Base-by-base conservation (phyloP, 257 asterid genomes). In the Anisodus acutangulus region DNA sequence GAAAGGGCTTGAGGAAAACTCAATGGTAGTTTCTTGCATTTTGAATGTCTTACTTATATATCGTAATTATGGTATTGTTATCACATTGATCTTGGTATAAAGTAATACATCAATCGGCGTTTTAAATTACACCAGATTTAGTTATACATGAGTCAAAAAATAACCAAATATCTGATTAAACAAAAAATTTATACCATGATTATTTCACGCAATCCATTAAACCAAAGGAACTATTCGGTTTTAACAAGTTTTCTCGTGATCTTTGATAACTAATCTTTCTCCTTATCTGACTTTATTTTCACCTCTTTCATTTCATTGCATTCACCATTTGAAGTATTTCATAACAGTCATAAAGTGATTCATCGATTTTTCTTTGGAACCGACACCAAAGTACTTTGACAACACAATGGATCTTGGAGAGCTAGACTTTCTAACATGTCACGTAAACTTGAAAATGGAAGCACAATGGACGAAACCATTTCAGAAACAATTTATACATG, bases 401-500 rank as follows among this genome's bases (percentile, higher is more conserved):
- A 47, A 19, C 19, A 6, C 39, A 6, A 19, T 49, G 43, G 9
- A 74, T 74, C 62, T 11, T 7, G 7, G 60, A 26, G 45, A 10
- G 12, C 60, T 74, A 74, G 80, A 74, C 45, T 22, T 22, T 22
- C 26, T 22, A 22, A 74, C n/a, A 47, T 74, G 19, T 49, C 5
- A 19, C 11, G 41, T 74, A 6, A 59, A 49, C 60, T 5, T 47
- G 80, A 72, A 71, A 49, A 19, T 2, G n/a, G n/a, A 47, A 47
- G 80, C 60, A 72, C 80, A 72, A 72, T 72, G 11, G 43, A 72
- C 41, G 10, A 47, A 66, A 51, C 47, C 59, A 47, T 72, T 72
- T 43, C 2, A 22, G 17, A 9, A 71, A n/a, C 35, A 43, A 10
- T 41, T 69, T 41, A 2, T 19, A 22, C 9, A 74, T 19, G 43